Evolutionary conservation across 306 rosid genomes (phyloP).

Genomic region (Potentilla sterilis): DNA sequence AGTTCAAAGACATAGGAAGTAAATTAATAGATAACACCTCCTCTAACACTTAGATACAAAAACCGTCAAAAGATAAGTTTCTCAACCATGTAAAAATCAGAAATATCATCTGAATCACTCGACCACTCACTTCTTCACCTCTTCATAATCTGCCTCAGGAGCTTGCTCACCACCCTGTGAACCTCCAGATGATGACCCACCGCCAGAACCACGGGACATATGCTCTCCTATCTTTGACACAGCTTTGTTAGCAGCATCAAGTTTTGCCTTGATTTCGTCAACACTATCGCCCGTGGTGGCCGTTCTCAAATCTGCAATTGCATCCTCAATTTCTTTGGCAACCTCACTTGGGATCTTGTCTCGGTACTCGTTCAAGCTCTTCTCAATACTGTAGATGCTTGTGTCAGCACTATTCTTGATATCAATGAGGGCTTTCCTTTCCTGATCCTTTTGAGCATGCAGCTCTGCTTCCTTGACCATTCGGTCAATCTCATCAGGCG

Average conservation of each 20-base stretch:
- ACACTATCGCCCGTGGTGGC: constrained; percentile 53
- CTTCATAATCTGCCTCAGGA: constrained; percentile 87
- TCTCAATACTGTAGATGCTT: constrained; percentile 78
- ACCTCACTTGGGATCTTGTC: constrained; percentile 84
- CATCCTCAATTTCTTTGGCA: constrained; percentile 76
- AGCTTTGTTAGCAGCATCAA: constrained; percentile 85
- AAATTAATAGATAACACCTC: constrained; percentile 19
- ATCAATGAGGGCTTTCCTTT: constrained; percentile 76
- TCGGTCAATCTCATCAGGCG: constrained; percentile 76
- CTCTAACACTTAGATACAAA: constrained; percentile 31
- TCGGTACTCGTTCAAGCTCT: constrained; percentile 75
- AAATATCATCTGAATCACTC: constrained; percentile 9
- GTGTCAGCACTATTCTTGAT: constrained; percentile 84
- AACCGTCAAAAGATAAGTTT: constrained; percentile 18
- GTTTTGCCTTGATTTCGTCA: constrained; percentile 73
- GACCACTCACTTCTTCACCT: constrained; percentile 69
- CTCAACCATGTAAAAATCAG: background rate
- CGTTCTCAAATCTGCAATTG: constrained; percentile 65
- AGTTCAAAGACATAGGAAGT: background rate
- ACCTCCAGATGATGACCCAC: constrained; percentile 51
- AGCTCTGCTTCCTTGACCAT: constrained; percentile 93
- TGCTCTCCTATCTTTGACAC: constrained; percentile 88
- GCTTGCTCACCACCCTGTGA: constrained; percentile 82
- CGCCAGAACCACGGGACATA: constrained; percentile 69
- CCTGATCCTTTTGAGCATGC: constrained; percentile 86